A percentile compares a stretch with the other conserved stretches of the same genome.
These are phyloP conservation scores for Termitomyces titanicus DNA, from an alignment of 768 basidiomycete genomes.

Conservation along the genomic window DNA sequence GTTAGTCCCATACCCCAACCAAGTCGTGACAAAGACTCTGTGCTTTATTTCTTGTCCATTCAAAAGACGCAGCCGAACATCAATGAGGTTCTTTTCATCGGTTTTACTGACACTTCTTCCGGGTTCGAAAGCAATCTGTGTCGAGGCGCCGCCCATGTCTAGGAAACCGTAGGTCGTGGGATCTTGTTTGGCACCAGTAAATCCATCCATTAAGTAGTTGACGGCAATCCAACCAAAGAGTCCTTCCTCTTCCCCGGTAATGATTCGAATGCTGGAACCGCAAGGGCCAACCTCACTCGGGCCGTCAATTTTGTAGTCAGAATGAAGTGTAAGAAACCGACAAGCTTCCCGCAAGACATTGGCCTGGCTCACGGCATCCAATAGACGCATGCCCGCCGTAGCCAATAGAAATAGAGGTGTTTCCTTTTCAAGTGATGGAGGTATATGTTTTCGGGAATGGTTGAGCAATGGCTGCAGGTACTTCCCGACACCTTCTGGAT, in stretches of 20 bases:
- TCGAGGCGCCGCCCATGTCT: slow-evolving; percentile 99
- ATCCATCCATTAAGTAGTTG: slow-evolving; percentile 98
- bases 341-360: slow-evolving; percentile 77
- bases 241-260: slow-evolving; percentile 97
- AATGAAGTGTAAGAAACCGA: slow-evolving; percentile 67
- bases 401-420: slow-evolving; percentile 95
- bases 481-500: slow-evolving; percentile 62
- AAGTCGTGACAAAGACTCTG: slow-evolving; percentile 95
- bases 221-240: slow-evolving; percentile 99
- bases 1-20: slow-evolving; percentile 98
- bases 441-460: slow-evolving; percentile 81
- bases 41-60: slow-evolving; percentile 86
- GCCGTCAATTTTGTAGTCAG: slow-evolving; percentile 72
- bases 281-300: slow-evolving; percentile 74
- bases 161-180: slow-evolving; percentile 94
- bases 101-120: slow-evolving; percentile 46
- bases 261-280: slow-evolving; percentile 89
- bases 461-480: slow-evolving; percentile 82
- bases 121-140: slow-evolving; percentile 98
- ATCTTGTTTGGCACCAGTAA: slow-evolving; percentile 50
- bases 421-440: slow-evolving; percentile 76
- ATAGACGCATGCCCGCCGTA: slow-evolving; percentile 95
- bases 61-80: slow-evolving; percentile 78
- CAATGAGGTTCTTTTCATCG: slow-evolving; percentile 62
- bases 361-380: slow-evolving; percentile 65